These are phyloP conservation scores for Odontarrhena argentea DNA, from an alignment of 345 rosid species.

Conservation along the genomic window DNA sequence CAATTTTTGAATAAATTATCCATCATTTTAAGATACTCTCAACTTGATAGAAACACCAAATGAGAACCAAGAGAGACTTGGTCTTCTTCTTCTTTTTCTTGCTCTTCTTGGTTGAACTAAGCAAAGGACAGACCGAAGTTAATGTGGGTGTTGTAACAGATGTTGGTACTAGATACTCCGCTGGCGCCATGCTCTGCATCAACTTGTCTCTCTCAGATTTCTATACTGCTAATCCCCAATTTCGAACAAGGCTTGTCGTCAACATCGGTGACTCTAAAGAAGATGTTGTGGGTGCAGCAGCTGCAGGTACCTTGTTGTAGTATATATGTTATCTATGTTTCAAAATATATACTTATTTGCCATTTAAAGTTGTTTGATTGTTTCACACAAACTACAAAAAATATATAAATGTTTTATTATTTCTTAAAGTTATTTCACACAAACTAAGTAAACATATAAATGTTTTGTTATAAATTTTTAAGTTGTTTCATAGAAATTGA, in stretches of 20 bases:
- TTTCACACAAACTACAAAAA: too few relatives aligned
- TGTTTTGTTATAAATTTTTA: too few relatives aligned
- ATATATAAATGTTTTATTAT: too few relatives aligned
- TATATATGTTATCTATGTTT: too few relatives aligned
- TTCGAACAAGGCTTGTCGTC: conserved; percentile 52
- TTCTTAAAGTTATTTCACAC: too few relatives aligned
- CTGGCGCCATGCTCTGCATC: conserved; percentile 50
- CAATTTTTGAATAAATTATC: not conserved
- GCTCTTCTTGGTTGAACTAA: not conserved
- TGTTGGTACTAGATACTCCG: conserved; percentile 35
- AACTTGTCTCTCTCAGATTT: conserved; percentile 62
- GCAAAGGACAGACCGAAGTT: conserved; percentile 40
- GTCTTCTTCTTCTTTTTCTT: not conserved
- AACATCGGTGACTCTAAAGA: conserved; percentile 45
- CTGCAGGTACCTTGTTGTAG: conserved; percentile 49
- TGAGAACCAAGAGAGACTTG: not conserved
- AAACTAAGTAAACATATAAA: too few relatives aligned
- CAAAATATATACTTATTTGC: too few relatives aligned
- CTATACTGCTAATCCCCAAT: conserved; percentile 42
- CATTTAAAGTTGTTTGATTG: not conserved
- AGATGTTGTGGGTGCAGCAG: conserved; percentile 57
- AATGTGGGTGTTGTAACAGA: conserved; percentile 63
- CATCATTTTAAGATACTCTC: too few relatives aligned
- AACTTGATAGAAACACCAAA: not conserved
- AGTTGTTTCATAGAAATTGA: too few relatives aligned